Percentiles rank a stretch among this genome's conserved stretches.
Conservation (phyloP, 2,329 filamentous ascomycete genomes). For the Calonectria pteridis region DNA sequence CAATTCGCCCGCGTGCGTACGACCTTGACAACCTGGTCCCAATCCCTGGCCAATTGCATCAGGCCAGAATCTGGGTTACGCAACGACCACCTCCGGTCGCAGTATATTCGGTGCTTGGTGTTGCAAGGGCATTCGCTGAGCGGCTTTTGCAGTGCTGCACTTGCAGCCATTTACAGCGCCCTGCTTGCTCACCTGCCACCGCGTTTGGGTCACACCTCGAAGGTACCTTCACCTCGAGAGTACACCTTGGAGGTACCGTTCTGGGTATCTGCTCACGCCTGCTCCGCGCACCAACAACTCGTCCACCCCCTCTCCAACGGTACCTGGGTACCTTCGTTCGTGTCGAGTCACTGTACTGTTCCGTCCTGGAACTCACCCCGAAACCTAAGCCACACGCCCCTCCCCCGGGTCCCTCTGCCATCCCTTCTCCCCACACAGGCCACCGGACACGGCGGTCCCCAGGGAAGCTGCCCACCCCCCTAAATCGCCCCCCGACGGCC, state of each 20-base stretch:
- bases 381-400: slow-evolving; percentile 26
- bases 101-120: slow-evolving; percentile 27
- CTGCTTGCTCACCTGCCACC: slow-evolving; percentile 25
- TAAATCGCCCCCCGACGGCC: slow-evolving; percentile 31
- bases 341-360: slow-evolving; percentile 8
- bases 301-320: slow-evolving; percentile 7
- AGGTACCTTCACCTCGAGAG: slow-evolving; percentile 11
- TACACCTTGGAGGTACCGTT: slow-evolving; percentile 14
- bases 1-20: slow-evolving; percentile 43
- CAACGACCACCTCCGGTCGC: slow-evolving; percentile 31
- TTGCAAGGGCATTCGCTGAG: slow-evolving; percentile 25
- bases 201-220: slow-evolving; percentile 9
- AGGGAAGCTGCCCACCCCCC: slow-evolving; percentile 37
- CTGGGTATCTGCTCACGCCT: slow-evolving; percentile 14
- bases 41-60: slow-evolving; percentile 44
- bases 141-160: slow-evolving; percentile 14
- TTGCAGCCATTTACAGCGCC: slow-evolving; percentile 13
- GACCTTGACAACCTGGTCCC: slow-evolving; percentile 22
- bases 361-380: slow-evolving; percentile 3
- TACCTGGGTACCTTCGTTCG: slow-evolving; percentile 18
- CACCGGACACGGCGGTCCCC: slow-evolving; percentile 38
- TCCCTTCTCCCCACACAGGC: slow-evolving; percentile 36
- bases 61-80: slow-evolving; percentile 46
- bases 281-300: neutral
- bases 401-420: slow-evolving; percentile 25